A percentile compares a stretch with the other conserved stretches of the same genome.
Conservation (phyloP, 352 stramenopile genomes). For the Thraustochytrium sp. region DNA sequence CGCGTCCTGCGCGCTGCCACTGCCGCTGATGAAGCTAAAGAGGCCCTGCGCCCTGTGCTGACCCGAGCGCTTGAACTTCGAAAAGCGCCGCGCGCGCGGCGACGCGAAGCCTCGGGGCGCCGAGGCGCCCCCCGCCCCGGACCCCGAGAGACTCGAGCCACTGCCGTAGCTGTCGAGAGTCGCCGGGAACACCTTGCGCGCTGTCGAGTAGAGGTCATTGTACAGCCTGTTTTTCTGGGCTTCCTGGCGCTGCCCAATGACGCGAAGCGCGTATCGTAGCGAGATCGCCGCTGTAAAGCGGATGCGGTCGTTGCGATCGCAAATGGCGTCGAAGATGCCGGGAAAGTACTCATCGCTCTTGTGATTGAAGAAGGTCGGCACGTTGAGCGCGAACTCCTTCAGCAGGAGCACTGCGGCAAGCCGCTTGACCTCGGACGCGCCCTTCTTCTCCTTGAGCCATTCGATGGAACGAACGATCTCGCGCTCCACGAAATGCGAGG, state of each 20-base stretch:
- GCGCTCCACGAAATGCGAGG: slow-evolving; percentile 22
- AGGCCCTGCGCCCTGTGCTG: neutral
- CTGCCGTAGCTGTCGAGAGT: neutral
- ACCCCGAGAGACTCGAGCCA: too few relatives aligned
- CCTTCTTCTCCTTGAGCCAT: slow-evolving; percentile 18
- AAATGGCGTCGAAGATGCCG: slow-evolving; percentile 2
- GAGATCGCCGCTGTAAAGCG: neutral
- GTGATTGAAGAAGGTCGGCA: slow-evolving; percentile 27
- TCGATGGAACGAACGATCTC: neutral
- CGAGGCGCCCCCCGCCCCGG: too few relatives aligned
- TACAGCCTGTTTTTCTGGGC: slow-evolving; percentile 35
- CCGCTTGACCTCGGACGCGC: slow-evolving; percentile 9
- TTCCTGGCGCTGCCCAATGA: slow-evolving; percentile 20
- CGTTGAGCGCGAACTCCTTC: slow-evolving; percentile 21
- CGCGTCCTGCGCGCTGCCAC: neutral
- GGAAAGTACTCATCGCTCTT: slow-evolving; percentile 14
- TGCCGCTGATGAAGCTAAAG: slow-evolving; percentile 3
- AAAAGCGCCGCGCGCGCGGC: neutral
- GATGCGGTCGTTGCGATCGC: neutral
- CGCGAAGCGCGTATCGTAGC: slow-evolving; percentile 3
- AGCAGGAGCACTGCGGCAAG: slow-evolving; percentile 29
- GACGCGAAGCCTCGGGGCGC: neutral
- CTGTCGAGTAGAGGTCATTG: slow-evolving; percentile 26
- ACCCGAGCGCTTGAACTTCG: neutral
- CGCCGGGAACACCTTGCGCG: neutral